phyloP scores from a whole-genome alignment of 108 stramenopile genomes.

The Parmales sp. region DNA sequence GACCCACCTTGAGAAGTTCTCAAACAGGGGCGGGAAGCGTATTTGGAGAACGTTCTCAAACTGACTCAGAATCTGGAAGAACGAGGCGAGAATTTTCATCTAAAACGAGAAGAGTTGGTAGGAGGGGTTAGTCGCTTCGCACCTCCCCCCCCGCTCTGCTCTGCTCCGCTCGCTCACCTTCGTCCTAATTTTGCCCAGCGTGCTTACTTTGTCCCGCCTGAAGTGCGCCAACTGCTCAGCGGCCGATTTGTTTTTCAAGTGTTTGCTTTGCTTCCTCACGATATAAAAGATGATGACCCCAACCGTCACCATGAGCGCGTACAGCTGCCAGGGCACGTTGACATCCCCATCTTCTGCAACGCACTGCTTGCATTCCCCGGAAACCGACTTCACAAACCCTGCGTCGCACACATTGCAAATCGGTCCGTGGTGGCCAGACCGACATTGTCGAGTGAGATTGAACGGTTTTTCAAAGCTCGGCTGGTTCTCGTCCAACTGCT shows the following conservation, averaged over 20 bases:
- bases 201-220: neutral
- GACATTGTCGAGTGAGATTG: no score
- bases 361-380: neutral
- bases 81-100: neutral
- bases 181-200: no score
- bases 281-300: neutral
- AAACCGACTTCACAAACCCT: neutral
- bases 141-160: no score
- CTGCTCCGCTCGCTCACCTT: no score
- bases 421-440: conserved; percentile 4
- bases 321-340: neutral
- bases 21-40: neutral
- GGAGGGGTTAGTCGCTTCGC: no score
- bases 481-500: neutral
- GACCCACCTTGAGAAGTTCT: neutral
- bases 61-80: neutral
- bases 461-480: no score
- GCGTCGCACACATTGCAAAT: neutral
- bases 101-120: neutral
- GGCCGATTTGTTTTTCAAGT: neutral
- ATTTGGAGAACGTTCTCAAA: neutral
- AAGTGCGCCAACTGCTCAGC: neutral
- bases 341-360: neutral
- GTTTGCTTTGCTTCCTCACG: neutral
- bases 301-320: neutral